Percentiles rank a stretch among this genome's conserved stretches.
Evolutionary conservation across 306 rosid species (phyloP).

Genomic region (Carpinus viminea): DNA sequence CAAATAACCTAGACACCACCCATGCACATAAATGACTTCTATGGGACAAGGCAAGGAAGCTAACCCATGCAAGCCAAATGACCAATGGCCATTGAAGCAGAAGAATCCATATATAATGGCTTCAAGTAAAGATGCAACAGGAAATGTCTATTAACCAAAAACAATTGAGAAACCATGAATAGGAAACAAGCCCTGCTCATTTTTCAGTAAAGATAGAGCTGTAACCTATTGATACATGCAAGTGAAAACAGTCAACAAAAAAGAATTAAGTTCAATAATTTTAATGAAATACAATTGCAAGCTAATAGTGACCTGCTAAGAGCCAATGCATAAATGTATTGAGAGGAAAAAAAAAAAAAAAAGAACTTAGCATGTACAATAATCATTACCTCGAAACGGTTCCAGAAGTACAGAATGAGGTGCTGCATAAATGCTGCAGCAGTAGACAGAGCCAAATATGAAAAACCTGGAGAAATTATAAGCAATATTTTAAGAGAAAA

Average conservation of each 20-base stretch:
- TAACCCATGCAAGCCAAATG: neutral
- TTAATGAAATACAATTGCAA: neutral
- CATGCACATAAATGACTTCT: neutral
- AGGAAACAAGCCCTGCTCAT: neutral
- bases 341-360: neutral
- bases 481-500: neutral
- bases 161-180: neutral
- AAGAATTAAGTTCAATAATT: neutral
- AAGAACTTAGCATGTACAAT: neutral
- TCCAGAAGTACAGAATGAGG: slow-evolving; percentile 94
- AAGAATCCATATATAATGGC: slow-evolving; percentile 1
- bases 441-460: slow-evolving; percentile 93
- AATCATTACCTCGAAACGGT: slow-evolving; percentile 80
- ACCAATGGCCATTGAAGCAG: neutral
- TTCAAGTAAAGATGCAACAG: neutral
- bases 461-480: slow-evolving; percentile 69
- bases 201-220: neutral
- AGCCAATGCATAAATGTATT: neutral
- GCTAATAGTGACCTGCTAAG: neutral
- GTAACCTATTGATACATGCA: neutral
- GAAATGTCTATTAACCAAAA: neutral
- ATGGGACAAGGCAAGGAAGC: neutral
- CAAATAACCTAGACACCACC: neutral
- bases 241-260: neutral
- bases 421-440: slow-evolving; percentile 99